phyloP scores from a whole-genome alignment of 2,329 filamentous ascomycete species.

The Alternaria gansuensis region DNA sequence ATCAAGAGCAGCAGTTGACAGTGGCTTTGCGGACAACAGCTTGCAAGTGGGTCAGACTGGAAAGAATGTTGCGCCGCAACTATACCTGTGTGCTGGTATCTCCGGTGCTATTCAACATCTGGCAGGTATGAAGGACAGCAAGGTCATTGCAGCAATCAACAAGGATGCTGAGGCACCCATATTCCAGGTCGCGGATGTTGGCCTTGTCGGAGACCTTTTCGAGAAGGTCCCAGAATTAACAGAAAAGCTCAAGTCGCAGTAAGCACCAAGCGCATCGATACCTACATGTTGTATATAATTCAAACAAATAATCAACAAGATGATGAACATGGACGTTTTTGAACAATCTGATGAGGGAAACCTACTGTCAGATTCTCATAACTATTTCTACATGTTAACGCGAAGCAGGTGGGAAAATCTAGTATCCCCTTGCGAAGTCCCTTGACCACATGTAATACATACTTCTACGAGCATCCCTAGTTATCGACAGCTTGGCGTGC shows the following conservation, averaged over 20 bases:
- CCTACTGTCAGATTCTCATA: neutral
- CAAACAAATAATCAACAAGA: constrained; percentile 1
- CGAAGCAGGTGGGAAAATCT: neutral
- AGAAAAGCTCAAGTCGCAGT: constrained; percentile 79
- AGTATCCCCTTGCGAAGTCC: neutral
- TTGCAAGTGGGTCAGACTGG: constrained; percentile 98
- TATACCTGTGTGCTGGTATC: constrained; percentile 95
- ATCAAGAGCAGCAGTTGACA: constrained; percentile 93
- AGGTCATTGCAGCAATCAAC: constrained; percentile 98
- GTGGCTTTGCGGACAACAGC: constrained; percentile 97
- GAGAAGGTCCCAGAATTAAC: constrained; percentile 95
- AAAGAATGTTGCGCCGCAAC: constrained; percentile 95
- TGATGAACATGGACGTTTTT: neutral
- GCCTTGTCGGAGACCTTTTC: constrained; percentile 93
- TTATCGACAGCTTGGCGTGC: constrained; percentile 22
- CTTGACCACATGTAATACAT: neutral
- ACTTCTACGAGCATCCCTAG: neutral
- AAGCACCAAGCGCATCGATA: constrained; percentile 20
- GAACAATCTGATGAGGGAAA: neutral
- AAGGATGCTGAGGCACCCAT: constrained; percentile 97
- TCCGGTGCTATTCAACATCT: constrained; percentile 97
- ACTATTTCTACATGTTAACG: too few species aligned
- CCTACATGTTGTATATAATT: constrained; percentile 23
- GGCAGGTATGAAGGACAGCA: constrained; percentile 99
- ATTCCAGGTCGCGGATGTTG: constrained; percentile 97